A percentile compares a stretch with the other conserved stretches of the same genome.
Evolutionary conservation across 1,284 basidiomycete species (phyloP).

Genomic region (Puccinia brachypodii): DNA sequence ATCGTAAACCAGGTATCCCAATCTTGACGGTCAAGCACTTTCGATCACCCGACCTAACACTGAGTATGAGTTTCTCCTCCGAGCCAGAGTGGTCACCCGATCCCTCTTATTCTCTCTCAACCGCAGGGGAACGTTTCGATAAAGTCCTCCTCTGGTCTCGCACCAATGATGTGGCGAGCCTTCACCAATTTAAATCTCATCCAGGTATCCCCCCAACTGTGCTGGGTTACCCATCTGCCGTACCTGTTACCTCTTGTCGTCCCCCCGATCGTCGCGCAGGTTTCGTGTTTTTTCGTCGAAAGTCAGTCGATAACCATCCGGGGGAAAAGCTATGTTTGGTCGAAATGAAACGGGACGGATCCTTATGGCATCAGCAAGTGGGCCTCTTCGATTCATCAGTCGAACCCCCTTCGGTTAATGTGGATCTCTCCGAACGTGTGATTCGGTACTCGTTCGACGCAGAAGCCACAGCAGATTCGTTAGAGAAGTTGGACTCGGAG

Average conservation of each 20-base stretch:
- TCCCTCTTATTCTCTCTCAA: background rate
- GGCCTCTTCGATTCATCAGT: background rate
- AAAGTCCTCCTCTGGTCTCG: slow-evolving; percentile 31
- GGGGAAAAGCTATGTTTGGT: slow-evolving; percentile 10
- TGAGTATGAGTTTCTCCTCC: slow-evolving; percentile 18
- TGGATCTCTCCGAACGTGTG: background rate
- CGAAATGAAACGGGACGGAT: slow-evolving; percentile 26
- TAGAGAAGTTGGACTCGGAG: background rate
- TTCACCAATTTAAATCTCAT: slow-evolving; percentile 2
- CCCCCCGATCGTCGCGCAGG: background rate
- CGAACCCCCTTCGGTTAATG: background rate
- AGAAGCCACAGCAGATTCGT: background rate
- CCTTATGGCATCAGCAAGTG: slow-evolving; percentile 39
- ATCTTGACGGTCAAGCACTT: slow-evolving; percentile 7
- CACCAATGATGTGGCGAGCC: slow-evolving; percentile 16
- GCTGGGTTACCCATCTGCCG: background rate
- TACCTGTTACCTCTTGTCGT: background rate
- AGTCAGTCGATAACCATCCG: background rate
- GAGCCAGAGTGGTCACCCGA: slow-evolving; percentile 6
- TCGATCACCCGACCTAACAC: slow-evolving; percentile 30
- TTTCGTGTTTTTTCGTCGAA: background rate
- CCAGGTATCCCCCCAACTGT: slow-evolving; percentile 13
- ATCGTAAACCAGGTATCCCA: slow-evolving; percentile 20
- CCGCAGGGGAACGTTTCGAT: background rate
- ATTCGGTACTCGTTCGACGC: background rate